These are phyloP conservation scores for Simplicillium aogashimaense DNA, from an alignment of 2,329 filamentous ascomycete species.

Conservation along the genomic window DNA sequence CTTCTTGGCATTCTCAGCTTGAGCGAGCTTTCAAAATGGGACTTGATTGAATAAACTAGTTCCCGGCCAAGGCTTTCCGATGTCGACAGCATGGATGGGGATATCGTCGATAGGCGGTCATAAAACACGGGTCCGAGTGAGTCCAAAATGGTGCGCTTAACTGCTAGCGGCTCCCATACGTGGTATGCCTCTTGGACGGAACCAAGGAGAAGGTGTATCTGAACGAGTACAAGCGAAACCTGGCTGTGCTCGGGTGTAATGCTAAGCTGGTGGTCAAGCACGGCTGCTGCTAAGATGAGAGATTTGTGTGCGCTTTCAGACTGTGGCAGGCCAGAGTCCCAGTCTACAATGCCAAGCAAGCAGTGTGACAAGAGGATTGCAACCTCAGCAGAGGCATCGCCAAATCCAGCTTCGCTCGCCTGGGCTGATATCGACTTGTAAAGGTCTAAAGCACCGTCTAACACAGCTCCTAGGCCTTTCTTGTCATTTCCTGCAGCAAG, in stretches of 20 bases:
- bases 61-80: conserved; percentile 21
- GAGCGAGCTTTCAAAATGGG: conserved; percentile 36
- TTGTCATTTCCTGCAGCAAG: neutral
- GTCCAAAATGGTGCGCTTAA: conserved; percentile 50
- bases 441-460: conserved; percentile 9
- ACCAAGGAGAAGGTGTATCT: conserved; percentile 41
- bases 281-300: conserved; percentile 36
- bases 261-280: conserved; percentile 40
- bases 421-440: conserved; percentile 7
- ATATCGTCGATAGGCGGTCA: conserved; percentile 42
- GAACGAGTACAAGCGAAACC: conserved; percentile 38
- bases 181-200: conserved; percentile 34
- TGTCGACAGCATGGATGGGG: conserved; percentile 28
- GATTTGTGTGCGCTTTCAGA: conserved; percentile 13
- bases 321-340: conserved; percentile 2
- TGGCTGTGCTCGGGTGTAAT: conserved; percentile 33
- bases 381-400: conserved; percentile 14
- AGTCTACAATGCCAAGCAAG: conserved; percentile 17
- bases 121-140: conserved; percentile 43
- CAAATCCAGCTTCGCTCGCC: conserved; percentile 1
- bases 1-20: conserved; percentile 32
- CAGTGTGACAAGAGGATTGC: conserved; percentile 24
- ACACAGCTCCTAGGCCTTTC: neutral
- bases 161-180: conserved; percentile 39
- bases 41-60: conserved; percentile 30